phyloP scores from a whole-genome alignment of 1,284 basidiomycete genomes.

The Austropuccinia psidii region DNA sequence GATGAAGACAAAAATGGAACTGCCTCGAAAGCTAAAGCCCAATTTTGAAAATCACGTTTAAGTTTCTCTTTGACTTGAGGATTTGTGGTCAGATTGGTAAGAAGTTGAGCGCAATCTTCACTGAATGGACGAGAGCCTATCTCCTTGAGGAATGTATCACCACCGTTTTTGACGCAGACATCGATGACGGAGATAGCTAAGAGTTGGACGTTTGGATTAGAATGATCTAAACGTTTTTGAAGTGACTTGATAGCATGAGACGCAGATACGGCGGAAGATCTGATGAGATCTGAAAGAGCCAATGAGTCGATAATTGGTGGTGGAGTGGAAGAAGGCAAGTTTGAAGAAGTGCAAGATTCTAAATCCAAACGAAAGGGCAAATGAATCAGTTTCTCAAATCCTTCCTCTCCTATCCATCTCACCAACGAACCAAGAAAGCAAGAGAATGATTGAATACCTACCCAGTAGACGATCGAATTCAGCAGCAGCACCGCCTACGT shows the following conservation, averaged over 20 bases:
- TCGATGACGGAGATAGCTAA: slow-evolving; percentile 80
- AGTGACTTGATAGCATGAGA: slow-evolving; percentile 82
- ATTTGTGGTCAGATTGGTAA: slow-evolving; percentile 54
- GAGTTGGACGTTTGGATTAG: slow-evolving; percentile 93
- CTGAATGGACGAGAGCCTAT: slow-evolving; percentile 83
- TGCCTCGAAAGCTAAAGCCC: slow-evolving; percentile 81
- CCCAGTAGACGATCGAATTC: slow-evolving; percentile 34
- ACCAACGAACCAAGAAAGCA: neutral
- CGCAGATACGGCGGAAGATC: slow-evolving; percentile 76
- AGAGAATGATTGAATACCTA: neutral
- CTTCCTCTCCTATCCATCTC: no score
- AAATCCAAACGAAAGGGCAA: neutral
- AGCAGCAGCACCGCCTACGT: slow-evolving; percentile 1
- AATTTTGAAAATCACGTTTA: slow-evolving; percentile 75
- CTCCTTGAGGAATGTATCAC: slow-evolving; percentile 78
- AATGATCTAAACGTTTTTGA: slow-evolving; percentile 77
- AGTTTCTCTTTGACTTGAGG: slow-evolving; percentile 76
- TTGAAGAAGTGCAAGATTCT: slow-evolving; percentile 34
- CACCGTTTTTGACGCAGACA: slow-evolving; percentile 94
- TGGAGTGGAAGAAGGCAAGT: slow-evolving; percentile 28
- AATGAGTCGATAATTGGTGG: slow-evolving; percentile 33
- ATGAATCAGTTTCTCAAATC: no score
- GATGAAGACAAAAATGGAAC: slow-evolving; percentile 65
- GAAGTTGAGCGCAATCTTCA: slow-evolving; percentile 77
- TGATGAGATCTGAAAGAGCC: slow-evolving; percentile 53